Conservation (phyloP, 139 green algal genomes). For the Gonium pectorale region DNA sequence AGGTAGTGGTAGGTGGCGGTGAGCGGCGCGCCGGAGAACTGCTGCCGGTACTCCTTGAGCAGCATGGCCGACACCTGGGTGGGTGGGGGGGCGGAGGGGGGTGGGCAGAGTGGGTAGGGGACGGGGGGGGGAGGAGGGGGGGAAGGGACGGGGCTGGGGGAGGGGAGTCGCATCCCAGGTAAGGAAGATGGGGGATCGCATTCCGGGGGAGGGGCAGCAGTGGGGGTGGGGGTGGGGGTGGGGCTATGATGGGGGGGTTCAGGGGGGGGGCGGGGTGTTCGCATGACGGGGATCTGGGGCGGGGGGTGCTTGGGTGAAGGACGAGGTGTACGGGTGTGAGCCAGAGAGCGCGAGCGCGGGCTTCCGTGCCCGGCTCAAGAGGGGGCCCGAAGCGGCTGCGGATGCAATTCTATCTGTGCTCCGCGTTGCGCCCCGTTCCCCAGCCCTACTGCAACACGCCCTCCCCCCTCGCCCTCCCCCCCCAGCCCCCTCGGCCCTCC, state of each 20-base stretch:
- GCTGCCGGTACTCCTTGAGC: slow-evolving; percentile 84
- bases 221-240: background rate
- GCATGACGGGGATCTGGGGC: too few relatives aligned
- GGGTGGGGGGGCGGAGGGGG: background rate
- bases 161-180: too few relatives aligned
- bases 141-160: too few relatives aligned
- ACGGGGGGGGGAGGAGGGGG: background rate
- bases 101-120: background rate
- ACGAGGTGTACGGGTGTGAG: too few relatives aligned
- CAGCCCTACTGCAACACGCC: background rate
- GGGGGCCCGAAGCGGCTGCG: too few relatives aligned
- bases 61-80: slow-evolving; percentile 81
- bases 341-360: too few relatives aligned
- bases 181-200: background rate
- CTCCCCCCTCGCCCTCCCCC: background rate
- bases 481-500: background rate
- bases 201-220: background rate
- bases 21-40: slow-evolving; percentile 78
- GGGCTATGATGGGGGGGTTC: too few relatives aligned
- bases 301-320: too few relatives aligned
- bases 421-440: background rate
- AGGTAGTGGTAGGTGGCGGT: slow-evolving; percentile 74
- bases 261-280: too few relatives aligned
- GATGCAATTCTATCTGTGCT: too few relatives aligned
- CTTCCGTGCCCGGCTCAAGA: too few relatives aligned